Evolutionary conservation across 2,329 filamentous ascomycete species (phyloP).

Genomic region (Aspergillus fumigatiaffinis): DNA sequence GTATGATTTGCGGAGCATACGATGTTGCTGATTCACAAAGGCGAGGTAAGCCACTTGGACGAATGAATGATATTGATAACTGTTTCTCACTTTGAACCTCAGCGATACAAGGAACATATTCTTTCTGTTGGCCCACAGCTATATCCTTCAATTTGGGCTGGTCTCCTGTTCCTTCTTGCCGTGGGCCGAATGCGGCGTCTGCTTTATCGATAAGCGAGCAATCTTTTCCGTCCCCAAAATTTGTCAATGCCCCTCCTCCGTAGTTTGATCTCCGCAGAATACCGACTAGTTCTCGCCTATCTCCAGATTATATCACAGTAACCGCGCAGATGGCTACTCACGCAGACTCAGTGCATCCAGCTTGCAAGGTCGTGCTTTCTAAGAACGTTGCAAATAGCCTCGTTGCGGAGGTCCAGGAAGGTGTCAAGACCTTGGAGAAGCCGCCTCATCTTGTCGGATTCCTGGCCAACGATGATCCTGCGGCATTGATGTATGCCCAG

Average conservation of each 20-base stretch:
- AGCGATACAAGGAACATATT: not conserved
- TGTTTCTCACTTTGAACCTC: not conserved
- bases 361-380: slow-evolving; percentile 91
- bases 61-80: not conserved
- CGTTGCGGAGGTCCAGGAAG: slow-evolving; percentile 71
- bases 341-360: slow-evolving; percentile 26
- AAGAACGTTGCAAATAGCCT: slow-evolving; percentile 81
- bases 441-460: slow-evolving; percentile 84
- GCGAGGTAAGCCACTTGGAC: not conserved
- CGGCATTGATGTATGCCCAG: slow-evolving; percentile 88
- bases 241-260: slow-evolving; percentile 19
- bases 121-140: not conserved
- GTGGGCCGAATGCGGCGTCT: slow-evolving; percentile 28
- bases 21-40: not conserved
- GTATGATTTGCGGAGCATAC: not conserved
- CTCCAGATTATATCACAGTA: slow-evolving; percentile 5
- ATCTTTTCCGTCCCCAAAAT: slow-evolving; percentile 27
- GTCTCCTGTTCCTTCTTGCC: not conserved
- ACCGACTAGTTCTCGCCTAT: slow-evolving; percentile 3
- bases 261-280: slow-evolving; percentile 7
- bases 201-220: slow-evolving; percentile 38
- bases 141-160: not conserved
- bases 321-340: slow-evolving; percentile 29
- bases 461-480: slow-evolving; percentile 85
- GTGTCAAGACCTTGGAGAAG: slow-evolving; percentile 66